These are phyloP conservation scores for Emmonsia crescens DNA, from an alignment of 2,329 filamentous ascomycete genomes.

Conservation along the genomic window DNA sequence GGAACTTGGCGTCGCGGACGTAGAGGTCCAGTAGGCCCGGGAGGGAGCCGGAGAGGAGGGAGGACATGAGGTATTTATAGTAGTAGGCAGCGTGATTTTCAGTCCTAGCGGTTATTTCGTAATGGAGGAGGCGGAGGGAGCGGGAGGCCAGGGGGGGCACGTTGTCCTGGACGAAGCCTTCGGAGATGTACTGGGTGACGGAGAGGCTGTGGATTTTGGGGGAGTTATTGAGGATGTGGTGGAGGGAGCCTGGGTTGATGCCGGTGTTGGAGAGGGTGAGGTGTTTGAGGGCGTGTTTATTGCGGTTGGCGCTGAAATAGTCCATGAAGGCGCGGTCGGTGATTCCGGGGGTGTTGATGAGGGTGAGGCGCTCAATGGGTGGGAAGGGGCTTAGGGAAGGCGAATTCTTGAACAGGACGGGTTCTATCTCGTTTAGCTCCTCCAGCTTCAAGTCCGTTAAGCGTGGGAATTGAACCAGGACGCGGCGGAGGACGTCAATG, in stretches of 20 bases:
- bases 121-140: constrained; percentile 63
- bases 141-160: constrained; percentile 56
- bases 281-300: constrained; percentile 50
- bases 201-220: constrained; percentile 38
- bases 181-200: constrained; percentile 46
- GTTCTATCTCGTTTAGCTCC: constrained; percentile 58
- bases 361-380: constrained; percentile 58
- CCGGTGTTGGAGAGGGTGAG: constrained; percentile 64
- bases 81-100: constrained; percentile 55
- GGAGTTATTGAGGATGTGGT: constrained; percentile 33
- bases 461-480: constrained; percentile 54
- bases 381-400: constrained; percentile 62
- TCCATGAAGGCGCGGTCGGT: constrained; percentile 59
- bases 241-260: constrained; percentile 38
- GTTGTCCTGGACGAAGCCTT: constrained; percentile 45
- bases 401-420: constrained; percentile 61
- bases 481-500: constrained; percentile 48
- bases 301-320: constrained; percentile 54
- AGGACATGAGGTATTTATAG: constrained; percentile 78
- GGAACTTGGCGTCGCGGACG: constrained; percentile 74
- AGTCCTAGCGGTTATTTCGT: constrained; percentile 57
- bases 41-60: constrained; percentile 63
- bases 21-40: constrained; percentile 68
- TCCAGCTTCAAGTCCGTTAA: constrained; percentile 66
- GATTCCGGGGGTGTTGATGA: constrained; percentile 60